Conservation (phyloP, 2,329 filamentous ascomycete species). For the Alternaria conjuncta region DNA sequence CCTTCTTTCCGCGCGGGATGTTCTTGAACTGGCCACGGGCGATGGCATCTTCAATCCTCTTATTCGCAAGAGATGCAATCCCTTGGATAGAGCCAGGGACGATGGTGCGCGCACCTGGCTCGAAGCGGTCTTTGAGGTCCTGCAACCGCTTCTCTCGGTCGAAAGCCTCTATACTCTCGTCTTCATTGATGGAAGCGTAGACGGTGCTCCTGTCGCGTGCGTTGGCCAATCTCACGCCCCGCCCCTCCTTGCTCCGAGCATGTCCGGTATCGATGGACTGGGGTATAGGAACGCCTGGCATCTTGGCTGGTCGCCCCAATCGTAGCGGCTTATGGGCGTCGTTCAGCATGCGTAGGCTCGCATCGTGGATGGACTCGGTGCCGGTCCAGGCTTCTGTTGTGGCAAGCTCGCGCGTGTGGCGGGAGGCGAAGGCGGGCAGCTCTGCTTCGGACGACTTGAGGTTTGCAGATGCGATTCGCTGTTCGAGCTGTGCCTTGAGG, state of each 20-base stretch:
- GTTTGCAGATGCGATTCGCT: constrained; percentile 62
- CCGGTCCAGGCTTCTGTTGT: constrained; percentile 78
- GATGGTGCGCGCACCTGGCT: constrained; percentile 72
- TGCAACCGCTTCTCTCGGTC: constrained; percentile 75
- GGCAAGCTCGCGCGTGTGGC: constrained; percentile 72
- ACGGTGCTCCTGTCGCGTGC: constrained; percentile 65
- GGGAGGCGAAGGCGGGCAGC: constrained; percentile 67
- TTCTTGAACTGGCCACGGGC: constrained; percentile 87
- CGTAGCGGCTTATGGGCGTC: constrained; percentile 64
- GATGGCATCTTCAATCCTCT: constrained; percentile 93
- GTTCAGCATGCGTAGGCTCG: constrained; percentile 78
- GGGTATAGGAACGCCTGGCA: constrained; percentile 33
- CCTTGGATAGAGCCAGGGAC: constrained; percentile 81
- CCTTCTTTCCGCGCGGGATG: constrained; percentile 72
- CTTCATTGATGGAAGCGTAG: constrained; percentile 59
- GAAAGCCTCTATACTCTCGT: constrained; percentile 66
- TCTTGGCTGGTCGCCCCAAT: constrained; percentile 21
- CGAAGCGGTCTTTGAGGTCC: constrained; percentile 82
- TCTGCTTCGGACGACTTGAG: constrained; percentile 62
- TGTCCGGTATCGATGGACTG: constrained; percentile 42
- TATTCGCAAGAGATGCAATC: constrained; percentile 82
- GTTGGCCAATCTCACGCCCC: constrained; percentile 57
- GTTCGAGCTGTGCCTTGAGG: constrained; percentile 63
- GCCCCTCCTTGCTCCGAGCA: constrained; percentile 47
- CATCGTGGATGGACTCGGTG: constrained; percentile 74